Conservation (phyloP, 2,329 filamentous ascomycete genomes). For the Arthrobotrys musiformis region DNA sequence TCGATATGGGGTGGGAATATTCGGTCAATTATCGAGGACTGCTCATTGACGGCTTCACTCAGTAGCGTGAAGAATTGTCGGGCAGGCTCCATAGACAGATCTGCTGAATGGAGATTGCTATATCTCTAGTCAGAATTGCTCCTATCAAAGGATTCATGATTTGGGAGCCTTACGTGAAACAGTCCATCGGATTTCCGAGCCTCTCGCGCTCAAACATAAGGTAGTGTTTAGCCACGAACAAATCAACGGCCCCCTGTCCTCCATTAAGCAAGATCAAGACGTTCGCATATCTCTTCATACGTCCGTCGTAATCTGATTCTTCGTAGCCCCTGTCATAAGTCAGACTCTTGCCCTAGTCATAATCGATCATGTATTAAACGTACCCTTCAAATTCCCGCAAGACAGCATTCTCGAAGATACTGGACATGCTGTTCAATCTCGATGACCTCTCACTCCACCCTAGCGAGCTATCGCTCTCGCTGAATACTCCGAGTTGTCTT, state of each 20-base stretch:
- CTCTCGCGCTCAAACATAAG: constrained; percentile 79
- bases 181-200: constrained; percentile 80
- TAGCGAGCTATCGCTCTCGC: constrained; percentile 80
- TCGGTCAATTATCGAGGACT: constrained; percentile 79
- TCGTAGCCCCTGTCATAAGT: constrained; percentile 73
- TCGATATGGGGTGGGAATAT: constrained; percentile 79
- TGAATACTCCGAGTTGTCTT: constrained; percentile 80
- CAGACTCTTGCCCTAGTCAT: background rate
- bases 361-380: background rate
- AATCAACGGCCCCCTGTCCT: constrained; percentile 79
- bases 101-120: constrained; percentile 55
- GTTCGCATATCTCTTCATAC: constrained; percentile 88
- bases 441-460: constrained; percentile 78
- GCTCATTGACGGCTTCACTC: constrained; percentile 80
- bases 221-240: constrained; percentile 89
- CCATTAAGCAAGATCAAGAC: constrained; percentile 86
- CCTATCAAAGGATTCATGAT: background rate
- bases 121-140: background rate
- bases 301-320: constrained; percentile 84
- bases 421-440: constrained; percentile 77
- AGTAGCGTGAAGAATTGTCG: constrained; percentile 82
- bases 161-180: constrained; percentile 70
- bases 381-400: constrained; percentile 86
- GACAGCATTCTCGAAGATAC: constrained; percentile 89
- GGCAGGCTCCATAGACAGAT: constrained; percentile 73